These are phyloP conservation scores for Ogataea pini DNA, from an alignment of 805 yeast genomes.

Conservation along the genomic window DNA sequence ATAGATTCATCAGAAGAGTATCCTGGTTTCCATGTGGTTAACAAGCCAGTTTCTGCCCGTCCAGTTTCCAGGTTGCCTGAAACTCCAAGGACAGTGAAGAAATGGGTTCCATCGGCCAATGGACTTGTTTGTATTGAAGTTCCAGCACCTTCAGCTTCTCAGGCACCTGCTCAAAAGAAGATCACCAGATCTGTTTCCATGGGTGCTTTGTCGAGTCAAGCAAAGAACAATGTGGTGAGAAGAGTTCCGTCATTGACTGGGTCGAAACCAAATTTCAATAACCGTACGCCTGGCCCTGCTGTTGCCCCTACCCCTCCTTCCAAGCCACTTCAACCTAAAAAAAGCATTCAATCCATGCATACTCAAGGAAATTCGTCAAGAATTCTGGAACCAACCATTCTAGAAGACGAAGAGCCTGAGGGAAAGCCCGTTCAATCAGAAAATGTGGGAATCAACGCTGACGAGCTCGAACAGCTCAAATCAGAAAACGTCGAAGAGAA, in stretches of 20 bases:
- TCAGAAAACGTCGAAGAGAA: slow-evolving; percentile 25
- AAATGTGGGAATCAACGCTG: slow-evolving; percentile 9
- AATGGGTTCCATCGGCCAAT: slow-evolving; percentile 71
- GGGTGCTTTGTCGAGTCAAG: slow-evolving; percentile 22
- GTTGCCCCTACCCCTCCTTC: neutral
- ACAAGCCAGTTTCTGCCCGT: slow-evolving; percentile 4
- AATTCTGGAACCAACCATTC: slow-evolving; percentile 24
- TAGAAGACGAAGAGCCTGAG: slow-evolving; percentile 25
- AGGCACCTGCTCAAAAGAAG: slow-evolving; percentile 15
- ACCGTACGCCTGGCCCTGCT: slow-evolving; percentile 5
- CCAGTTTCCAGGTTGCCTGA: slow-evolving; percentile 6
- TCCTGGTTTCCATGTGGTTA: slow-evolving; percentile 15
- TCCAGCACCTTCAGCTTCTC: slow-evolving; percentile 40
- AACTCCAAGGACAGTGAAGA: slow-evolving; percentile 54
- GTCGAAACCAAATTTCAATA: slow-evolving; percentile 11
- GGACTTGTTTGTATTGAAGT: slow-evolving; percentile 73
- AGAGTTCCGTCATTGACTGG: slow-evolving; percentile 25
- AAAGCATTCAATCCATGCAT: slow-evolving; percentile 26
- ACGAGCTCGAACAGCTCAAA: slow-evolving; percentile 29
- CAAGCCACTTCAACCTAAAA: slow-evolving; percentile 18
- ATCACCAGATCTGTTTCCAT: slow-evolving; percentile 27
- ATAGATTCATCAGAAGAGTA: slow-evolving; percentile 6
- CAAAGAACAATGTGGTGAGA: slow-evolving; percentile 20
- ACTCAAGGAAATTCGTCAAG: slow-evolving; percentile 21
- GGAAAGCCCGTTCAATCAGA: neutral